Conservation (phyloP, 441 rosid genomes). For the Jatropha multifida region DNA sequence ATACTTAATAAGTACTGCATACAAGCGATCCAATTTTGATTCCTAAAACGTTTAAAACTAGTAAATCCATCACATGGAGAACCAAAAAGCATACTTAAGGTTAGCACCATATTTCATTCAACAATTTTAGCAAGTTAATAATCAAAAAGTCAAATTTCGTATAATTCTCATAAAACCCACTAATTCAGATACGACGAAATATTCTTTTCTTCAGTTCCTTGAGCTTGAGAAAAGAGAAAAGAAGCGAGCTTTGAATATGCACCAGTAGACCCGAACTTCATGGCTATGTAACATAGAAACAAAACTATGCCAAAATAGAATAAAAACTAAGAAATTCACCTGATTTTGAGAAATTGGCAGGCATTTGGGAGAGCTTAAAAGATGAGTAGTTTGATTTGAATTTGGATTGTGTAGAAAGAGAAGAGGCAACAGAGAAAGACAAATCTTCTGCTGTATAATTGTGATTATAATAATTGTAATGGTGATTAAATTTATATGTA, state of each 20-base stretch:
- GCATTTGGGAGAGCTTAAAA: slow-evolving; percentile 31
- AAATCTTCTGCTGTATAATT: background rate
- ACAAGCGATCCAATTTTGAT: background rate
- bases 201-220: background rate
- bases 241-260: background rate
- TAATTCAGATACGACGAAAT: background rate
- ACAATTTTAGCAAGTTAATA: background rate
- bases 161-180: background rate
- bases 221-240: background rate
- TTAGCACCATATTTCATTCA: background rate
- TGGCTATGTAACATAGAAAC: too few relatives aligned
- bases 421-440: background rate
- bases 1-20: background rate
- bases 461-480: slow-evolving; percentile 12
- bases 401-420: slow-evolving; percentile 12
- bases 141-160: background rate
- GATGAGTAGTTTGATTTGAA: slow-evolving; percentile 25
- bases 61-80: background rate
- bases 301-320: background rate
- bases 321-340: slow-evolving; percentile 33
- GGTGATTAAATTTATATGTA: background rate
- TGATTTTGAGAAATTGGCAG: slow-evolving; percentile 39
- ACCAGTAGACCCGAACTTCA: too few relatives aligned
- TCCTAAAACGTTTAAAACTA: background rate
- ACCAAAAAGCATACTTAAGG: background rate